Base-by-base conservation (phyloP, 1,284 basidiomycete species). In the Vanrija humicola region DNA sequence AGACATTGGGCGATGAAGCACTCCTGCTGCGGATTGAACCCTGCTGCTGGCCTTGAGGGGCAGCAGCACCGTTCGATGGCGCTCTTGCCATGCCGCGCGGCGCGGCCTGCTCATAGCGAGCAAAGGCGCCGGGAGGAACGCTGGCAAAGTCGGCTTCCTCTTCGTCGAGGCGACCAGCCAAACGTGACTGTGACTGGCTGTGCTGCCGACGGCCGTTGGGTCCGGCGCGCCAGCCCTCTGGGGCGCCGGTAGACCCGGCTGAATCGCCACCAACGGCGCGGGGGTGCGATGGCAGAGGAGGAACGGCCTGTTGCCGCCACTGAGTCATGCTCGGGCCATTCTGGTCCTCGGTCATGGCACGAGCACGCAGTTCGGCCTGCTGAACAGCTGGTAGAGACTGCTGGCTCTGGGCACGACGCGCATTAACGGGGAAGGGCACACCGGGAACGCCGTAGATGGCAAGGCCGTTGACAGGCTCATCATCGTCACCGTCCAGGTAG, bases 291-390 rank as follows among this genome's bases (percentile, higher is more conserved):
- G 67, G 64, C 43, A 86, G 78, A 19, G 84, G 82, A 26, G 87
- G 85, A 1, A 82, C 82, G 1, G 79, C 77, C 43, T 78, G 78
- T 64, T 78, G 75, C 63, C 84, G 78, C 87, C 87, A 88, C 60
- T 85, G 84, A 1, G 80, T 78, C 77, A 88, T 84, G 18, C 81
- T 78, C 16, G 82, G 78, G 2, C 86, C 84, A 61, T 82, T 84
- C 51, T 81, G 79, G 67, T 88, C 87, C 67, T 90, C 88, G 12
- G 87, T 87, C 61, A 84, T 81, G n/a, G 85, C 85, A 40, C 88
- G 80, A 18, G 67, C 56, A 66, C 76, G 23, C 75, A 73, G 61
- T 81, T 74, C 73, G 19, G 74, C 82, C 50, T 83, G 82, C 54
- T 75, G 68, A 39, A 86, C 84, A 16, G 81, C 74, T 6, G 83